Evolutionary conservation across 192 early-diverging fungal species (phyloP).

Genomic region (Podila horticola): DNA sequence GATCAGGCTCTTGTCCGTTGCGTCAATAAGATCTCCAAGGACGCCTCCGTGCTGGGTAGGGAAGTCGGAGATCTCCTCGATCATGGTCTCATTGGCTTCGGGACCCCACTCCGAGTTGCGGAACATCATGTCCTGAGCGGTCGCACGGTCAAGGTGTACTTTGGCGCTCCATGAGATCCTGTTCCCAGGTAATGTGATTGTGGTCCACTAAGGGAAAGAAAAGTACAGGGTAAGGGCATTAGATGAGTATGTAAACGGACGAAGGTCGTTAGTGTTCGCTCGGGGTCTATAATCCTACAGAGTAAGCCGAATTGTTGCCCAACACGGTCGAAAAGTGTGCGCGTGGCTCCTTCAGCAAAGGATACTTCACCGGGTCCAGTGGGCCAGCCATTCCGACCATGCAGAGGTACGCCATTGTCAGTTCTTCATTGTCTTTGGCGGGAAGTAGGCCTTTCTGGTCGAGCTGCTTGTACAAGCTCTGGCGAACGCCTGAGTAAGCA

Average conservation of each 20-base stretch:
- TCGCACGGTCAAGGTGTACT: not conserved
- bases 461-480: slow-evolving; percentile 4
- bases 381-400: not conserved
- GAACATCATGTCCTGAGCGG: not conserved
- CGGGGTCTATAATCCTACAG: no score
- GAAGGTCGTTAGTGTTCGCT: not conserved
- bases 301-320: not conserved
- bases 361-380: not conserved
- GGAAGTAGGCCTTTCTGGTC: not conserved
- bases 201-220: not conserved
- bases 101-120: slow-evolving; percentile 5
- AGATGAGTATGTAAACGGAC: not conserved
- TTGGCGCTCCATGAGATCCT: not conserved
- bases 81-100: not conserved
- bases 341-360: not conserved
- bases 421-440: not conserved
- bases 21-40: not conserved
- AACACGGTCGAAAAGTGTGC: not conserved
- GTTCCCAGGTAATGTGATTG: not conserved
- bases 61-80: not conserved
- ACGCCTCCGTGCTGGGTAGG: not conserved
- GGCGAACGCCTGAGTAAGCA: not conserved
- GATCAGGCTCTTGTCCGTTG: not conserved
- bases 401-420: not conserved
- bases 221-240: no score